Conservation (phyloP, 768 basidiomycete genomes). For the Mrakia gelida region DNA sequence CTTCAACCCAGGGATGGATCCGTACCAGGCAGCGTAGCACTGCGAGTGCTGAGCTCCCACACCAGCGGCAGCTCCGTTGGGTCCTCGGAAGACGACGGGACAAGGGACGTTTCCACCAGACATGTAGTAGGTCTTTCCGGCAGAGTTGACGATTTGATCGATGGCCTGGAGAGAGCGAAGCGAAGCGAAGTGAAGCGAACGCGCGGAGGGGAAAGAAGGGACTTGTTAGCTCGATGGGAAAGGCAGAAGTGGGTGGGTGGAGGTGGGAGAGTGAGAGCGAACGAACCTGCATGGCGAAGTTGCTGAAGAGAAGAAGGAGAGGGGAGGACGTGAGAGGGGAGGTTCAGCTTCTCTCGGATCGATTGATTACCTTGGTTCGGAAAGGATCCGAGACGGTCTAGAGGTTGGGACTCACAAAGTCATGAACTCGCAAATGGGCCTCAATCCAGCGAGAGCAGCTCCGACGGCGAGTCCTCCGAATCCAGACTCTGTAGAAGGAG, state of each 20-base stretch:
- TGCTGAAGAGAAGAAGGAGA: constrained; percentile 64
- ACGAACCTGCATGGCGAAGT: constrained; percentile 89
- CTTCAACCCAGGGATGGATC: constrained; percentile 82
- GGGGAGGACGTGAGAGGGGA: background rate
- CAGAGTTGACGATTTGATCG: constrained; percentile 99
- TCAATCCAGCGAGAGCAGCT: constrained; percentile 86
- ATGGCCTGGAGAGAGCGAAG: constrained; percentile 58
- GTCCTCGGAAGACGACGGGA: constrained; percentile 98
- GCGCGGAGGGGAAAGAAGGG: background rate
- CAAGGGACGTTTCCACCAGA: constrained; percentile 98
- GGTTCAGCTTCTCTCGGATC: background rate
- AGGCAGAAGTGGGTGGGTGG: too few species aligned
- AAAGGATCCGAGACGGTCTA: constrained; percentile 16
- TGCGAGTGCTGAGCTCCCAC: constrained; percentile 97
- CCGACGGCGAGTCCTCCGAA: constrained; percentile 96
- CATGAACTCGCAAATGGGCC: constrained; percentile 66
- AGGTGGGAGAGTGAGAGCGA: background rate
- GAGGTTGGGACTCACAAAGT: constrained; percentile 30
- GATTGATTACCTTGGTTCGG: background rate
- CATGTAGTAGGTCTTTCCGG: constrained; percentile 99
- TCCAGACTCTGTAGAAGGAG: constrained; percentile 76
- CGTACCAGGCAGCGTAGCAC: constrained; percentile 87
- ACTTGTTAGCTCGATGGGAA: background rate
- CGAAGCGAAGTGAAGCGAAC: background rate
- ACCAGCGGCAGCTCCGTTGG: constrained; percentile 96